phyloP scores from a whole-genome alignment of 495 filamentous ascomycete genomes.

The Podospora didyma region DNA sequence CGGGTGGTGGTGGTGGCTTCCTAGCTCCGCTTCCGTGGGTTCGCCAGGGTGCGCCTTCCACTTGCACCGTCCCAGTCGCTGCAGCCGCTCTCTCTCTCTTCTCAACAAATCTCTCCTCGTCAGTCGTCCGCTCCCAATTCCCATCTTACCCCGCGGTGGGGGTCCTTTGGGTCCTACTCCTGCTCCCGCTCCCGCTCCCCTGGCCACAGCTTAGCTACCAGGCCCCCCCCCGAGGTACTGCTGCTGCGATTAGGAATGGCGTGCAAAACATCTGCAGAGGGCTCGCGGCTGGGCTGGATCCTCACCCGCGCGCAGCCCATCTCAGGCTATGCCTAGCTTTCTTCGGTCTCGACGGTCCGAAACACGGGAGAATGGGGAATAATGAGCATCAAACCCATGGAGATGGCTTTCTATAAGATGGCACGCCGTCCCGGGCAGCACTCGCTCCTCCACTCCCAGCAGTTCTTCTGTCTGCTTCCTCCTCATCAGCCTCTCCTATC shows the following conservation, averaged over 20 bases:
- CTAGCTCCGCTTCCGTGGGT: neutral
- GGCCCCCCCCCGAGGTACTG: too few species aligned
- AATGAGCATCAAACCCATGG: slow-evolving; percentile 25
- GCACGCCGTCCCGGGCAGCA: neutral
- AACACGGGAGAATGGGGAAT: slow-evolving; percentile 41
- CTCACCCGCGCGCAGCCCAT: slow-evolving; percentile 13
- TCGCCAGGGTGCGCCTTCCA: neutral
- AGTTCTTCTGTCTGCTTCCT: slow-evolving; percentile 1
- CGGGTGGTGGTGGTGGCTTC: neutral
- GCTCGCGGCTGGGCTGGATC: slow-evolving; percentile 11
- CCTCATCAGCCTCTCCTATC: neutral
- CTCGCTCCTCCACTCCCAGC: neutral
- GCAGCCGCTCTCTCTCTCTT: neutral
- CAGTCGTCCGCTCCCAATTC: too few species aligned
- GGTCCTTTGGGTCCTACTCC: neutral
- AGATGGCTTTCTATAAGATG: slow-evolving; percentile 24
- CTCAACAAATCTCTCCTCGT: neutral
- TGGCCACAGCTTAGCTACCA: too few species aligned
- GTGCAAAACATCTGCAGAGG: neutral
- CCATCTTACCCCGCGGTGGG: slow-evolving; percentile 5
- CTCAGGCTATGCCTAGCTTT: slow-evolving; percentile 35
- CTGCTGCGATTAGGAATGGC: neutral
- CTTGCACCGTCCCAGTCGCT: neutral
- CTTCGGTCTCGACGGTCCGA: slow-evolving; percentile 48
- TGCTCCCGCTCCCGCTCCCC: too few species aligned